Evolutionary conservation across 2,329 filamentous ascomycete genomes (phyloP), one percentile per base, ranked within the genome.

Genomic region (Tolypocladium endophyticum): DNA sequence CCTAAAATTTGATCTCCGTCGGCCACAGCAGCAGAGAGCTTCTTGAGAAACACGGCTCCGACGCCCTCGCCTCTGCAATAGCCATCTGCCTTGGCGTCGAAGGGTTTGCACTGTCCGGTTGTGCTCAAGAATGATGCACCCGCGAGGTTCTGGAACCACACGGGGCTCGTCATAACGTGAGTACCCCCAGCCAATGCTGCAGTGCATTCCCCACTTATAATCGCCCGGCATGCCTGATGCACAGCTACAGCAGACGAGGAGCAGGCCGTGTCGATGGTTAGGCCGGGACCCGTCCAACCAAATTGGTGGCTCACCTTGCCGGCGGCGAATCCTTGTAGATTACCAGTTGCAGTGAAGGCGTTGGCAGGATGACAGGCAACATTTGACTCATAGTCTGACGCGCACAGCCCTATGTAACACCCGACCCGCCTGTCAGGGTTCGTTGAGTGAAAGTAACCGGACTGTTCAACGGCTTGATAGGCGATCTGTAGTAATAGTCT

Each of bases 61-160:
- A 74, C 65, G 0, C 77, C 81, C 56, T 85, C 82, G 0, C 74
- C 81, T 3, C 81, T 71, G 14, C 76, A 81, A 61, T 83, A 85
- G 0, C 82, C 82, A 60, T 80, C 74, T 1, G 75, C 79, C 2
- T 64, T 61, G 1, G 67, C 63, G 33, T 73, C 71, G 50, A 73
- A 75, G 0, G 73, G 64, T 59, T 71, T 71, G 56, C 68, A 73
- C 38, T 67, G 61, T 0, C 73, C 73, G 0, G 69, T 70, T 5
- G 65, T 62, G 58, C 67, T 71, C 1, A 71, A 62, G 23, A 74
- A 71, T 2, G 60, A 60, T 0, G 61, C 61, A 5, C 59, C 65
- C 23, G 65, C 64, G 2, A 70, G 61, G 28, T 68, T 67, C 18
- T 65, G 63, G 54, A 63, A 69, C 20, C 62, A 61, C 3, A 62